Percentiles rank a stretch among this genome's conserved stretches.
Evolutionary conservation across 345 rosid species (phyloP).

Genomic region (Dimocarpus longan): DNA sequence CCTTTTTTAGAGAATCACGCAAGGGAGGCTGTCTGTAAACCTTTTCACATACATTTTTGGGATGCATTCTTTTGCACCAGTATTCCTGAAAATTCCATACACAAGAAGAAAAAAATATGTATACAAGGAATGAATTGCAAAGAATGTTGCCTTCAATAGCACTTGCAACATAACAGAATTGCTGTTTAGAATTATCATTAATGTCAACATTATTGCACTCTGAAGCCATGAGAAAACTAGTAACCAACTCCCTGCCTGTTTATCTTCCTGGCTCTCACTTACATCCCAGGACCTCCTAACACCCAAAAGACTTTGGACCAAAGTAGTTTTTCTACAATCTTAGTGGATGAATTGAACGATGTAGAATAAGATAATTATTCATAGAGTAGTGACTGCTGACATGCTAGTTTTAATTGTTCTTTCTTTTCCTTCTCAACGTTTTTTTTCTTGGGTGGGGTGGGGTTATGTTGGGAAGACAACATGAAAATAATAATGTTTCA

Average conservation of each 20-base stretch:
- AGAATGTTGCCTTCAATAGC: neutral
- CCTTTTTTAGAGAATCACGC: slow-evolving; percentile 80
- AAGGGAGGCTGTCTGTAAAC: slow-evolving; percentile 92
- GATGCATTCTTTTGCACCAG: slow-evolving; percentile 98
- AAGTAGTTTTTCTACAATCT: slow-evolving; percentile 2
- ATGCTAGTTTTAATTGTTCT: slow-evolving; percentile 2
- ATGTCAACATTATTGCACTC: neutral
- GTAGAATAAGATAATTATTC: neutral
- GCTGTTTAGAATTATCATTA: neutral
- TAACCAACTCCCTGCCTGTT: neutral
- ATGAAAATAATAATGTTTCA: neutral
- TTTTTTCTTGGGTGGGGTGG: neutral
- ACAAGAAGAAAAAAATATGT: neutral
- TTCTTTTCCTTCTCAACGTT: neutral
- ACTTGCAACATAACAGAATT: neutral
- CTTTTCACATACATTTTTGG: slow-evolving; percentile 92
- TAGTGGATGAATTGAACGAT: neutral
- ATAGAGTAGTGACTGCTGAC: neutral
- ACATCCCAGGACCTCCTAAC: neutral
- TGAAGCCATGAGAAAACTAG: neutral
- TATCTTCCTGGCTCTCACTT: neutral
- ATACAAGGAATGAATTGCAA: slow-evolving; percentile 2
- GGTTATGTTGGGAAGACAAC: neutral
- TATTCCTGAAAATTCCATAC: slow-evolving; percentile 66
- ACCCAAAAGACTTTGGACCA: neutral